Base-by-base conservation (phyloP, 192 early-diverging fungal species). In the Jimgerdemannia flammicorona region DNA sequence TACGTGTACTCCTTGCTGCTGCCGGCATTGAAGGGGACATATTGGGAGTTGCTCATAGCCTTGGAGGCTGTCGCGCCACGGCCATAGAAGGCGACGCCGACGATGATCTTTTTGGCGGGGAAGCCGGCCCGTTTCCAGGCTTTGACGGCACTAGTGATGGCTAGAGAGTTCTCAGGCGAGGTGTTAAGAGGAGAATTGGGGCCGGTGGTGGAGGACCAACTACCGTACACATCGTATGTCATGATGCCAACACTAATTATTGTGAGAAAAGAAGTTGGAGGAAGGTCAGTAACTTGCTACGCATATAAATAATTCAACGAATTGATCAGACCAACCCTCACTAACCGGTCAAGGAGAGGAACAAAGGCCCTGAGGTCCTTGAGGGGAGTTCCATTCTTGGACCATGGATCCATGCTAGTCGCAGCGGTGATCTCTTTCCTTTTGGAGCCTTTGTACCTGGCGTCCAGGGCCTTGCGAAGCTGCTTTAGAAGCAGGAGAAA, bases 11-110 rank as follows among this genome's bases (percentile, higher is more conserved):
- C 81, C 7, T 87, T 89, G 20, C 85, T 83, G 49, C 49, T 59
- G 10, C 71, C 69, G 49, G 84, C 76, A 17, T 39, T 43, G 54
- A 84, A 73, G 7, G 79, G 66, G 19, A 72, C 73, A 74, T 86
- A 87, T 77, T 88, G 85, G 11, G 71, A 66, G 3, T 75, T 66
- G 3, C 77, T 44, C 84, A 87, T 82, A 14, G 80, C 74, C 0
- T n/a, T 65, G 2, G 44, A 67, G 3, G 88, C 84, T n/a, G 79
- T 73, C 8, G 87, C 83, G 0, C 87, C 73, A 71, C 88, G 83
- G 64, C 89, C 92, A 75, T 93, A 92, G 76, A 90, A 91, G 0
- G 90, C 79, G 11, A 90, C 39, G 7, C 92, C 92, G 3, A 83
- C 79, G 9, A 83, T 83, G 59, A 93, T 79, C 74, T 92, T 91